Evolutionary conservation across 495 filamentous ascomycete species (phyloP).

Genomic region (Astrocystis sublimbata): DNA sequence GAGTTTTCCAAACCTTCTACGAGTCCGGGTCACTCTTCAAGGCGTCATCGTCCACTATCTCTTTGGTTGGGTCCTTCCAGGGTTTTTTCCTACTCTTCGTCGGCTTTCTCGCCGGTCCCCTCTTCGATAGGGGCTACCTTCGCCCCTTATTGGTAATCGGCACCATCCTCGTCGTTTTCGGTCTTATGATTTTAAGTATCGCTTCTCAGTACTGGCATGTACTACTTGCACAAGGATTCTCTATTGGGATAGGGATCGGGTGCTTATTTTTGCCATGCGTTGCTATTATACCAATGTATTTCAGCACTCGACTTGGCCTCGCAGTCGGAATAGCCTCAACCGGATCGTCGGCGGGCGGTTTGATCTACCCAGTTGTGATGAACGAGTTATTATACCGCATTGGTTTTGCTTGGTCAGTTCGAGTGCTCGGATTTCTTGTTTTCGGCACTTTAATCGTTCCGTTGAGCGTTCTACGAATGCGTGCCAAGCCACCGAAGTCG

Average conservation of each 20-base stretch:
- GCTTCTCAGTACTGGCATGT: conserved; percentile 38
- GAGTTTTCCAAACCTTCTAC: conserved; percentile 43
- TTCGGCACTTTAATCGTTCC: too few relatives aligned
- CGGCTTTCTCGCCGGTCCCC: conserved; percentile 38
- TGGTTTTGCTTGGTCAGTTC: too few relatives aligned
- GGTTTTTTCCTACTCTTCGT: conserved; percentile 37
- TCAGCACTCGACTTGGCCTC: too few relatives aligned
- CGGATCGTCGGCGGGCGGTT: too few relatives aligned
- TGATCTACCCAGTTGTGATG: too few relatives aligned
- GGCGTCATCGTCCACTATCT: conserved; percentile 35
- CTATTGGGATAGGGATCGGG: conserved; percentile 37
- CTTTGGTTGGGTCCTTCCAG: conserved; percentile 44
- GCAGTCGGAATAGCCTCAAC: too few relatives aligned
- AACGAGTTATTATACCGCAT: too few relatives aligned
- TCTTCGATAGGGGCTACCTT: conserved; percentile 40
- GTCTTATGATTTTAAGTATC: conserved; percentile 39
- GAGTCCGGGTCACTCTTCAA: conserved; percentile 28
- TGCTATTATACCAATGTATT: too few relatives aligned
- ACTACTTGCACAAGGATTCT: conserved; percentile 40
- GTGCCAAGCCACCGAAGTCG: too few relatives aligned
- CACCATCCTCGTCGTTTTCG: conserved; percentile 32
- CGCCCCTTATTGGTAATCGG: conserved; percentile 34
- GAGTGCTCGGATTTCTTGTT: too few relatives aligned
- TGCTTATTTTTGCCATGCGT: too few relatives aligned
- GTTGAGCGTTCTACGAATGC: too few relatives aligned